Evolutionary conservation across 441 rosid genomes (phyloP), one percentile per base, ranked within the genome.

Genomic region (Arabidopsis hybrid): DNA sequence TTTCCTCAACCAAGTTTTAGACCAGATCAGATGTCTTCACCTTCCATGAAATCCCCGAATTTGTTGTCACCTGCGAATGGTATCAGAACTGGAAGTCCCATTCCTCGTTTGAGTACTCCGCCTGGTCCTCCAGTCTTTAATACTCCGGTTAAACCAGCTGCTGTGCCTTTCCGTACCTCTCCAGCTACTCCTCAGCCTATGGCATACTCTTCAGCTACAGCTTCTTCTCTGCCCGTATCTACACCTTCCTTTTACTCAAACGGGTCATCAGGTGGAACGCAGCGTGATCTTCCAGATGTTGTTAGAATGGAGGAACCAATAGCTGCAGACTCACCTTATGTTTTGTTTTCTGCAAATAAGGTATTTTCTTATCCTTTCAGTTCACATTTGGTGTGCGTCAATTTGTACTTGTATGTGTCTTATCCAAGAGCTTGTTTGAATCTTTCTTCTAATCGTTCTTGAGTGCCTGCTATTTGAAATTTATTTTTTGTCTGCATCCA

Each of bases 71-170:
- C 97, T 29, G 79, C 82, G 12, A 88, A 87, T 81, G 96, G 93
- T 35, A 78, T 85, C 47, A 87, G 80, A 81, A 72, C 81, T 13
- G 97, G 91, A n/a, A 89, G 92, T 71, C 84, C 91, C 9, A 49
- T 81, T 65, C 85, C 96, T 78, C 98, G 89, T 71, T 14, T 91
- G 80, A 93, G 98, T 85, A 93, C 95, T 43, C 98, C 98, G 0
- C 99, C 98, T 39, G 97, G 96, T 43, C 98, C 98, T 73, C 98
- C 97, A 12, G 85, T 95, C 31, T 95, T 95, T 74, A 84, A 80
- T 60, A 88, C 98, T 16, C 99, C 99, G n/a, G 92, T 95, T 56
- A 83, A 92, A 57, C 98, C 96, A 47, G 97, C 99, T 69, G 93
- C 96, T 77, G 98, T 91, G 69, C 99, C 96, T 76, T 90, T 95